These are phyloP conservation scores for Aspergillus incahuasiensis DNA, from an alignment of 495 filamentous ascomycete species.

Conservation along the genomic window DNA sequence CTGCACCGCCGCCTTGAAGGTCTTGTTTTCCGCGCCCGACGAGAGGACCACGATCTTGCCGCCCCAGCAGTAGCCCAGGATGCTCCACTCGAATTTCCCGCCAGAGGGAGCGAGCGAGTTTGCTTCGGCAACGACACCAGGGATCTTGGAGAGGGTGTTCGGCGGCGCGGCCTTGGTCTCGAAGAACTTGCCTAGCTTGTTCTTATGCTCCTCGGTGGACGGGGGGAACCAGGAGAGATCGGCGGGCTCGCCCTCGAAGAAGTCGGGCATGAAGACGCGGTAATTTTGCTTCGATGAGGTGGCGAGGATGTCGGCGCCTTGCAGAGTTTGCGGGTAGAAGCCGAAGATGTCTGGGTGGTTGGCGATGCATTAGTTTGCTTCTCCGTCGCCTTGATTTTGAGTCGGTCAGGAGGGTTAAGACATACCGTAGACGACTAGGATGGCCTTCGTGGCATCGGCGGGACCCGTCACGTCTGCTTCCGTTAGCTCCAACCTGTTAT, in stretches of 20 bases:
- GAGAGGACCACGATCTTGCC: slow-evolving; percentile 73
- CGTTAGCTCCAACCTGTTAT: slow-evolving; percentile 5
- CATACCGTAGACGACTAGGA: slow-evolving; percentile 48
- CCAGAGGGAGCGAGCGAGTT: slow-evolving; percentile 33
- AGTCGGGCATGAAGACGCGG: slow-evolving; percentile 55
- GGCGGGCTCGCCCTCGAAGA: slow-evolving; percentile 49
- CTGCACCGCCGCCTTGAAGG: slow-evolving; percentile 66
- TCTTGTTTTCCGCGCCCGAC: slow-evolving; percentile 47
- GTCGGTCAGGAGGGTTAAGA: background rate
- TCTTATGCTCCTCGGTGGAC: slow-evolving; percentile 71
- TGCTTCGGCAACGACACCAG: slow-evolving; percentile 54
- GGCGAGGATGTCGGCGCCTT: slow-evolving; percentile 56
- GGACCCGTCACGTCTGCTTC: slow-evolving; percentile 49
- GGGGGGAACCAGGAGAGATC: slow-evolving; percentile 62
- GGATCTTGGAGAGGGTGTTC: slow-evolving; percentile 59
- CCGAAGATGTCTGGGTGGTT: slow-evolving; percentile 56
- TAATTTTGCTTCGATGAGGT: slow-evolving; percentile 45
- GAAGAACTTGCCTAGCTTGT: slow-evolving; percentile 76
- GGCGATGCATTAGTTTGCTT: too few species aligned
- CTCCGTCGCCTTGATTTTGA: too few species aligned
- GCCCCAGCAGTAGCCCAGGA: slow-evolving; percentile 95
- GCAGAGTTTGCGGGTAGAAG: slow-evolving; percentile 50
- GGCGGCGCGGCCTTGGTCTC: slow-evolving; percentile 59
- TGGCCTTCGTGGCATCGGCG: slow-evolving; percentile 46
- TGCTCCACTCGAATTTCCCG: slow-evolving; percentile 65